Evolutionary conservation across 176 grass and related monocot species (phyloP).

Genomic region (Themeda triandra): DNA sequence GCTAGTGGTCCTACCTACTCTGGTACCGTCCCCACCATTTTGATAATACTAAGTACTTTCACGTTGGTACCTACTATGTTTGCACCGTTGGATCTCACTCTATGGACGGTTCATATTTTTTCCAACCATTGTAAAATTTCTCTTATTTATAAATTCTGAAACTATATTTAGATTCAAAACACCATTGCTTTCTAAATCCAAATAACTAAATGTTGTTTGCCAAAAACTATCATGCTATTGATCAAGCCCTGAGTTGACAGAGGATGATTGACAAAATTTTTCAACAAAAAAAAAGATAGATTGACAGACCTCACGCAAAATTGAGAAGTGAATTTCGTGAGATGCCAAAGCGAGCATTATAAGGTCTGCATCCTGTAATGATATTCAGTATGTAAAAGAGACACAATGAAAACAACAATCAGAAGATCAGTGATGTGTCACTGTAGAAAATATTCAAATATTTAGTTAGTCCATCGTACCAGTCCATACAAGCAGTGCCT

Average conservation of each 20-base stretch:
- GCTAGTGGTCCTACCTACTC: too few species aligned
- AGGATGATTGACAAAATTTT: slow-evolving; percentile 16
- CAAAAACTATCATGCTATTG: background rate
- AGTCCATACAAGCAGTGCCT: slow-evolving; percentile 79
- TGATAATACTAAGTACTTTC: too few species aligned
- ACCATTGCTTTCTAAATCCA: too few species aligned
- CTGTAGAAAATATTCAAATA: background rate
- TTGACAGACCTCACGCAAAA: too few species aligned
- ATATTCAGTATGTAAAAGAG: background rate
- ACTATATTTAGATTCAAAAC: too few species aligned
- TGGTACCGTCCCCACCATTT: too few species aligned
- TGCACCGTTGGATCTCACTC: too few species aligned
- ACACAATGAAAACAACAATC: background rate
- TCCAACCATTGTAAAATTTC: too few species aligned
- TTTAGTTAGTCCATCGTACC: slow-evolving; percentile 26
- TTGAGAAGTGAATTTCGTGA: slow-evolving; percentile 80
- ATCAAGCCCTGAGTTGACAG: too few species aligned
- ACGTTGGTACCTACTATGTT: too few species aligned
- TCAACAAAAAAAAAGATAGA: slow-evolving; percentile 74
- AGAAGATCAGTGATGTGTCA: background rate
- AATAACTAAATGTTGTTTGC: background rate
- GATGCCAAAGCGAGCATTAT: slow-evolving; percentile 89
- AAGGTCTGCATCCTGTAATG: slow-evolving; percentile 71
- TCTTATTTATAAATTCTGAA: too few species aligned
- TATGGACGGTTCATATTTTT: too few species aligned